Conservation (phyloP, 306 rosid species). For the Dryas drummondii region DNA sequence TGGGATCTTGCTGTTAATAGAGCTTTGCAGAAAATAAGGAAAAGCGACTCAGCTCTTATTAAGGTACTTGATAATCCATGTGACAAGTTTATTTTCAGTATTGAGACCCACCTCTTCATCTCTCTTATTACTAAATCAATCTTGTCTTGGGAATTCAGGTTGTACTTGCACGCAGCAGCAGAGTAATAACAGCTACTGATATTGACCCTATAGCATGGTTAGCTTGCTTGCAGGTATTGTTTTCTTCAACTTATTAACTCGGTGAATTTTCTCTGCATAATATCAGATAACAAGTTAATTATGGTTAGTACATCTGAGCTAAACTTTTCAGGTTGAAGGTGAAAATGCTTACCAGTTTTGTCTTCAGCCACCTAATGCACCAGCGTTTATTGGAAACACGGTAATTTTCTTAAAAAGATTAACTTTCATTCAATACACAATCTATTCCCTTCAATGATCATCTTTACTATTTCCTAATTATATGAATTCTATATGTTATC, state of each 20-base stretch:
- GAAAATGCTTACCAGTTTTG: constrained; percentile 77
- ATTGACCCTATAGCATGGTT: constrained; percentile 78
- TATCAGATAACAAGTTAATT: constrained; percentile 7
- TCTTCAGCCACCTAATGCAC: constrained; percentile 85
- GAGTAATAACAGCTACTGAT: constrained; percentile 64
- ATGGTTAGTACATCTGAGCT: constrained; percentile 18
- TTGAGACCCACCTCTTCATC: constrained; percentile 2
- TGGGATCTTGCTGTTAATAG: constrained; percentile 76
- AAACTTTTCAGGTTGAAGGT: constrained; percentile 65
- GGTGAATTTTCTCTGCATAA: constrained; percentile 10
- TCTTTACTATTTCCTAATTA: not conserved
- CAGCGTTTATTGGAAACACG: constrained; percentile 91
- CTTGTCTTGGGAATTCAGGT: constrained; percentile 53
- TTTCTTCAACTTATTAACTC: constrained; percentile 15
- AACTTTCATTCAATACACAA: not conserved
- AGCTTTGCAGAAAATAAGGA: constrained; percentile 64
- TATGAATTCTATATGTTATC: not conserved
- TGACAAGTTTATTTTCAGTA: constrained; percentile 6
- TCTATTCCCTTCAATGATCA: not conserved
- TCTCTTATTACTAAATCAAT: constrained; percentile 8
- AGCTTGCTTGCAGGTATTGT: constrained; percentile 71
- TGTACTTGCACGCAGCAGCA: constrained; percentile 89
- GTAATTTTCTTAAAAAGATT: constrained; percentile 36
- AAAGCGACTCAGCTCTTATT: constrained; percentile 50
- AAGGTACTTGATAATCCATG: constrained; percentile 45